A percentile compares a stretch with the other conserved stretches of the same genome.
Conservation (phyloP, 2,329 filamentous ascomycete genomes). For the Ceratocystis cubensis region DNA sequence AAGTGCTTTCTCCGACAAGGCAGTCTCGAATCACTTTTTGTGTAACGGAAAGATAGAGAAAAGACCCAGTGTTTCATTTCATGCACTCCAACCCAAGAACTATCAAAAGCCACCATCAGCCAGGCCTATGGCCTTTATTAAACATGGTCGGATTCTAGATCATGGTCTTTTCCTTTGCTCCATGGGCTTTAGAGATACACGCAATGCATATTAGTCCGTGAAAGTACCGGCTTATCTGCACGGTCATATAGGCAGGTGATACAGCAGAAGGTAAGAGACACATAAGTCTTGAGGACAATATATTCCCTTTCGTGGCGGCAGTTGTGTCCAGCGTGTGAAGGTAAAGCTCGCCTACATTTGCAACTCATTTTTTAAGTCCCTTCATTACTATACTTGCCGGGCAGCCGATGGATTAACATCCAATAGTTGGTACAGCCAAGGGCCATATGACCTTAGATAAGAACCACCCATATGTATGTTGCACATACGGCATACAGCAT, state of each 20-base stretch:
- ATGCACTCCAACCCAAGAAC: background rate
- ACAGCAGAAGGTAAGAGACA: background rate
- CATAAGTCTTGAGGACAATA: no score
- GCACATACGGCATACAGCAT: no score
- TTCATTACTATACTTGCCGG: no score
- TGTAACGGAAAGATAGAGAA: background rate
- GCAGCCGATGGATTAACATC: no score
- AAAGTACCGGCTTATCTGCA: background rate
- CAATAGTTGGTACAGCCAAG: no score
- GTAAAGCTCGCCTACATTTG: no score
- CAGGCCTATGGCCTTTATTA: background rate
- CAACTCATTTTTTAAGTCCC: no score
- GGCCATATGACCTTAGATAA: no score
- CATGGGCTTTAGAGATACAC: background rate
- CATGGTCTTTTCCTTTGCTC: background rate
- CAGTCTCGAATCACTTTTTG: background rate
- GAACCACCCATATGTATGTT: no score
- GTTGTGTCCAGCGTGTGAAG: no score
- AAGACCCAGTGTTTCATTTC: background rate
- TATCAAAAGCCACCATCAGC: background rate
- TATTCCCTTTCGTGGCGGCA: no score
- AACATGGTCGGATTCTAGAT: background rate
- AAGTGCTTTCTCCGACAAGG: background rate
- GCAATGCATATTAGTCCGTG: background rate
- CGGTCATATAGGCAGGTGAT: background rate